These are phyloP conservation scores for Aspergillus niger DNA, from an alignment of 2,329 filamentous ascomycete genomes.

Conservation along the genomic window DNA sequence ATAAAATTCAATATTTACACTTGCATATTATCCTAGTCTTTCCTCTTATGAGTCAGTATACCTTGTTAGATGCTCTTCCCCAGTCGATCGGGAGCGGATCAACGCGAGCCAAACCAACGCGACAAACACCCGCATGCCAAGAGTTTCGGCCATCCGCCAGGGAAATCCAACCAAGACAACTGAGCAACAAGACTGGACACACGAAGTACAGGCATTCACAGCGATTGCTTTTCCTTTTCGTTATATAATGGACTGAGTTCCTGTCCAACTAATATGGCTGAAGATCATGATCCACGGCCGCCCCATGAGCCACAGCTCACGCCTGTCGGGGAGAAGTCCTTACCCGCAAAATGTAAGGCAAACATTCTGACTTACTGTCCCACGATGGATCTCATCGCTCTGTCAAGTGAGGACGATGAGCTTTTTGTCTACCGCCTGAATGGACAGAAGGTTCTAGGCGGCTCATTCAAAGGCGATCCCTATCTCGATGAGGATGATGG, in stretches of 20 bases:
- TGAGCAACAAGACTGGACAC: slow-evolving; percentile 2
- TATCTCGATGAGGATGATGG: slow-evolving; percentile 47
- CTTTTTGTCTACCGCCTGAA: slow-evolving; percentile 78
- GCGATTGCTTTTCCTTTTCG: neutral
- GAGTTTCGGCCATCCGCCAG: slow-evolving; percentile 14
- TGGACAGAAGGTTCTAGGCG: slow-evolving; percentile 67
- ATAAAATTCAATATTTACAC: neutral
- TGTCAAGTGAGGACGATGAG: slow-evolving; percentile 67
- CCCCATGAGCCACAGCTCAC: slow-evolving; percentile 37
- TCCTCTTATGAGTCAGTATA: neutral
- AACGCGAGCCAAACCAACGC: slow-evolving; percentile 3
- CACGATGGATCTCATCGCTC: slow-evolving; percentile 77
- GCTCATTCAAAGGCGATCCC: slow-evolving; percentile 41
- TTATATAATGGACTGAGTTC: slow-evolving; percentile 29
- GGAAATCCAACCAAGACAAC: slow-evolving; percentile 14
- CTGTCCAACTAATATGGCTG: slow-evolving; percentile 23
- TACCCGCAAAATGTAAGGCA: slow-evolving; percentile 46
- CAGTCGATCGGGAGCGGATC: neutral
- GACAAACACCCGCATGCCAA: slow-evolving; percentile 21
- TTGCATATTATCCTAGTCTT: neutral
- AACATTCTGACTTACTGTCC: slow-evolving; percentile 72
- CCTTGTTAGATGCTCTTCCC: neutral
- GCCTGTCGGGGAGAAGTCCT: slow-evolving; percentile 43
- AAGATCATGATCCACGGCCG: slow-evolving; percentile 19
- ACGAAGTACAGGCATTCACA: neutral